phyloP scores from a whole-genome alignment of 2,329 filamentous ascomycete species.

The Scedosporium dehoogii region DNA sequence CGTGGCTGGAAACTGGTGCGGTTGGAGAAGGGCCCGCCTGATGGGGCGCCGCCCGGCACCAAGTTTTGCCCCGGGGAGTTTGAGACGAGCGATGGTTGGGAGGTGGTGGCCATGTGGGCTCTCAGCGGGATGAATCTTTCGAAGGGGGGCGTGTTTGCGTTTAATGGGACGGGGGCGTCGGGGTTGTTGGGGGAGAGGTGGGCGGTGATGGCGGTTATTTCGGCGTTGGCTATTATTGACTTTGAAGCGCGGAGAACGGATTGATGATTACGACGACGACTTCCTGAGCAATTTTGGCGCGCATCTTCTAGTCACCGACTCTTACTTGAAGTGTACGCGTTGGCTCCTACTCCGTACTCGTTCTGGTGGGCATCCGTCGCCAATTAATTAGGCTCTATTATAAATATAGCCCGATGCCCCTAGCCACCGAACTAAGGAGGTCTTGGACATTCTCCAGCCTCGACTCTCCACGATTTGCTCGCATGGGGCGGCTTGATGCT shows the following conservation, averaged over 20 bases:
- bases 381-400: too few relatives aligned
- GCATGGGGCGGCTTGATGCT: too few relatives aligned
- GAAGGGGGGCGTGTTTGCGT: conserved; percentile 26
- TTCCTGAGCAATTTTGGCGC: too few relatives aligned
- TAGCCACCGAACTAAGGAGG: too few relatives aligned
- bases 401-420: too few relatives aligned
- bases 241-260: neutral
- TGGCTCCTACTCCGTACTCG: too few relatives aligned
- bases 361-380: too few relatives aligned
- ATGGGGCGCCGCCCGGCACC: conserved; percentile 9
- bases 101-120: conserved; percentile 31
- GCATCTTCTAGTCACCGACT: too few relatives aligned
- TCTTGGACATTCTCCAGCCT: too few relatives aligned
- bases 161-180: conserved; percentile 26
- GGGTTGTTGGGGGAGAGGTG: conserved; percentile 30
- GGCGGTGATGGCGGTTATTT: conserved; percentile 29
- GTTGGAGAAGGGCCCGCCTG: conserved; percentile 13
- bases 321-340: too few relatives aligned
- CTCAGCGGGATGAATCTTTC: conserved; percentile 11
- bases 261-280: too few relatives aligned
- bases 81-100: conserved; percentile 23
- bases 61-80: conserved; percentile 12
- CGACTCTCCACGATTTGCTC: too few relatives aligned
- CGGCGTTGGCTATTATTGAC: neutral
- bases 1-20: conserved; percentile 32